Percentiles rank a stretch among this genome's conserved stretches.
phyloP scores from a whole-genome alignment of 2,329 filamentous ascomycete genomes.

The Paracoccidioides brasiliensis region DNA sequence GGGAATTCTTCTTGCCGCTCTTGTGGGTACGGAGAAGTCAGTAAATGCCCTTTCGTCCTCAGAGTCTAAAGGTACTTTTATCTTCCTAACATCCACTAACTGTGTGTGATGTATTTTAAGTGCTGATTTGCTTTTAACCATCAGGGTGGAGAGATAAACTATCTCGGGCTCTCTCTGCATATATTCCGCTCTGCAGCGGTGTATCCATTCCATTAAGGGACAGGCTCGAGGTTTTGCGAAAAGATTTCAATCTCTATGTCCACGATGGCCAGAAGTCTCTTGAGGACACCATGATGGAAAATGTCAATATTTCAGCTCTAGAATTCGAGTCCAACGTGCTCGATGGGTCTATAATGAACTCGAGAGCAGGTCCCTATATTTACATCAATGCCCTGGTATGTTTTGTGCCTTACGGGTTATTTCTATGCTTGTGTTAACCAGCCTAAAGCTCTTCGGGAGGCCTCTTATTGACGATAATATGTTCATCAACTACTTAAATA shows the following conservation, averaged over 20 bases:
- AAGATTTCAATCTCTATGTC: slow-evolving; percentile 29
- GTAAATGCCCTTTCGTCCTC: slow-evolving; percentile 24
- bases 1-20: slow-evolving; percentile 28
- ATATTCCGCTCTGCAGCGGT: slow-evolving; percentile 28
- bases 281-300: slow-evolving; percentile 30
- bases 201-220: slow-evolving; percentile 28
- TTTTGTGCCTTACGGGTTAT: slow-evolving; percentile 3
- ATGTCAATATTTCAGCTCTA: slow-evolving; percentile 34
- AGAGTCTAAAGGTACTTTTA: slow-evolving; percentile 22
- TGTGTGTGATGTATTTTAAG: neutral
- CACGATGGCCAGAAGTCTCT: slow-evolving; percentile 31
- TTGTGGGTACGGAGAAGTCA: slow-evolving; percentile 26
- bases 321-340: slow-evolving; percentile 42
- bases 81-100: neutral
- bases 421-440: neutral
- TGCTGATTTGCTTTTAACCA: neutral
- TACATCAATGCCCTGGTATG: slow-evolving; percentile 70
- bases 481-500: slow-evolving; percentile 68
- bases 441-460: slow-evolving; percentile 56
- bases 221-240: slow-evolving; percentile 28
- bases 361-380: slow-evolving; percentile 70
- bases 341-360: slow-evolving; percentile 60
- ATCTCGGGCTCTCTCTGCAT: slow-evolving; percentile 27
- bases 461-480: slow-evolving; percentile 71
- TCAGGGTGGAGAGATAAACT: slow-evolving; percentile 25